Evolutionary conservation across 2,329 filamentous ascomycete species (phyloP).

Genomic region (Fonsecaea multimorphosa): DNA sequence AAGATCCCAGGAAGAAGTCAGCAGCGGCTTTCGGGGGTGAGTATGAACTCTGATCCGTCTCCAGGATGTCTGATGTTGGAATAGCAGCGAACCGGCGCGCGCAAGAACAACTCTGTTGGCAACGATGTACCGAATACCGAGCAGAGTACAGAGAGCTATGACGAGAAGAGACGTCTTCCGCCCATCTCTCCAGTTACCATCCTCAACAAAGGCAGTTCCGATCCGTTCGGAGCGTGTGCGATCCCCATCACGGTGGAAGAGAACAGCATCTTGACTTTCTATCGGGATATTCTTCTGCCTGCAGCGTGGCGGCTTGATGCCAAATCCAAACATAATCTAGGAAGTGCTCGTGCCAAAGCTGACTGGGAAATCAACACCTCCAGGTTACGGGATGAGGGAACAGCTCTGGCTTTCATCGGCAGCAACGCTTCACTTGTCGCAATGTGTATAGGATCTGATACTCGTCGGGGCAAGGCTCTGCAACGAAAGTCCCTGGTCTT

Average conservation of each 20-base stretch:
- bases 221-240: background rate
- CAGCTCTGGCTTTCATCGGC: background rate
- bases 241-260: background rate
- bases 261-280: background rate
- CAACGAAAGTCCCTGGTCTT: background rate
- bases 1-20: background rate
- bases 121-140: background rate
- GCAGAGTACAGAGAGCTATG: background rate
- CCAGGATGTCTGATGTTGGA: background rate
- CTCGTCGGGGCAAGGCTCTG: background rate
- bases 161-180: background rate
- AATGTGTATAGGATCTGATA: background rate
- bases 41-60: background rate
- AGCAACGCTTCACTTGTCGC: background rate
- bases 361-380: background rate
- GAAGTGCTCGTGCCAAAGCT: background rate
- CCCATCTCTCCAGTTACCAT: background rate
- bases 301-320: background rate
- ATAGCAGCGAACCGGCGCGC: background rate
- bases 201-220: constrained; percentile 2
- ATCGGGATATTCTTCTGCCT: background rate
- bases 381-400: background rate
- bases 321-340: background rate
- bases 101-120: background rate
- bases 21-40: background rate